These are phyloP conservation scores for Apiotrichum siamense DNA, from an alignment of 1,284 basidiomycete species.

Conservation along the genomic window DNA sequence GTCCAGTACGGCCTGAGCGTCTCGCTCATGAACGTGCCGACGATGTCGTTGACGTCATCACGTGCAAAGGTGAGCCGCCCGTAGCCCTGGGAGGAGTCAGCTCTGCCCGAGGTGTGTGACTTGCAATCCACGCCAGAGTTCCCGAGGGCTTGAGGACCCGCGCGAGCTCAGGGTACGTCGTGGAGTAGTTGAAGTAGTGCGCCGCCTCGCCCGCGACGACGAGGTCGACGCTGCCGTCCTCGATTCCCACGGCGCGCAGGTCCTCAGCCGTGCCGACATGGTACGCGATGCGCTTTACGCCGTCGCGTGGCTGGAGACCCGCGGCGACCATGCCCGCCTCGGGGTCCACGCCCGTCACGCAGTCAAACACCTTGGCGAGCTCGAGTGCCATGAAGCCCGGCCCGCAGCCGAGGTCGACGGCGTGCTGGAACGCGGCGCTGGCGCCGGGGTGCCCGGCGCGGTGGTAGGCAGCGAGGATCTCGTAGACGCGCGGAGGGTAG, in stretches of 20 bases:
- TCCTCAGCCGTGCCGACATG: constrained; percentile 36
- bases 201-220: constrained; percentile 70
- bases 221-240: constrained; percentile 61
- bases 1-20: constrained; percentile 2
- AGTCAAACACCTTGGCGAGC: constrained; percentile 55
- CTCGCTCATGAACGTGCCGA: constrained; percentile 43
- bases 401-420: constrained; percentile 72
- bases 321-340: constrained; percentile 64
- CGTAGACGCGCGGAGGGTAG: constrained; percentile 25
- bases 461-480: constrained; percentile 26
- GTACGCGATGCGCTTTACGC: constrained; percentile 48
- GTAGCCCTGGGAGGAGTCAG: constrained; percentile 56
- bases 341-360: constrained; percentile 68
- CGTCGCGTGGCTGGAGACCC: constrained; percentile 48
- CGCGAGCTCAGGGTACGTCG: constrained; percentile 63
- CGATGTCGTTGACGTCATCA: constrained; percentile 57
- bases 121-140: constrained; percentile 68
- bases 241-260: constrained; percentile 11
- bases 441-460: too few relatives aligned
- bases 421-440: constrained; percentile 20
- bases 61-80: constrained; percentile 66
- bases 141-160: constrained; percentile 62
- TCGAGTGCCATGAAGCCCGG: constrained; percentile 59
- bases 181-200: constrained; percentile 77
- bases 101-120: constrained; percentile 24